phyloP scores from a whole-genome alignment of 306 rosid species.

The Pachyrhizus erosus region DNA sequence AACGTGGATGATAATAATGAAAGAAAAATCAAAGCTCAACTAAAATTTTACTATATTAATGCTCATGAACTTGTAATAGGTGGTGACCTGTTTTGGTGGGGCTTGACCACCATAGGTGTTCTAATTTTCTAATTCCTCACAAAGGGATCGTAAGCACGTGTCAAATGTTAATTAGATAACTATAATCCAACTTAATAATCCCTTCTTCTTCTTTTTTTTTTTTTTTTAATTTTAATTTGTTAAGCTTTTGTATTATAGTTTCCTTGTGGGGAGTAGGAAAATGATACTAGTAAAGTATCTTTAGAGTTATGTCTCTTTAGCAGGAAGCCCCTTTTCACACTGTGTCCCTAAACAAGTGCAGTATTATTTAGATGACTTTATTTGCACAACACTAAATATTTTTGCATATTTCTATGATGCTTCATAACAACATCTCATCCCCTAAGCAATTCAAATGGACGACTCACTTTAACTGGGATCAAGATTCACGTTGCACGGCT shows the following conservation, averaged over 20 bases:
- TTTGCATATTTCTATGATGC: not conserved
- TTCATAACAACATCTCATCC: not conserved
- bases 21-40: conserved; percentile 31
- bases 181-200: conserved; percentile 22
- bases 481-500: not conserved
- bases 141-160: conserved; percentile 32
- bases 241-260: conserved; percentile 53
- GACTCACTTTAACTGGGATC: not conserved
- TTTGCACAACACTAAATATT: not conserved
- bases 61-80: conserved; percentile 47
- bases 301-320: conserved; percentile 24
- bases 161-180: conserved; percentile 8
- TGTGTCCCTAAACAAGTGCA: conserved; percentile 24
- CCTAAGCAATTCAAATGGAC: not conserved
- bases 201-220: no score
- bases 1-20: not conserved
- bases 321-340: conserved; percentile 53
- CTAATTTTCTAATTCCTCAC: not conserved
- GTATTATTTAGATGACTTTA: not conserved
- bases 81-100: conserved; percentile 43
- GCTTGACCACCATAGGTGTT: conserved; percentile 20
- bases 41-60: conserved; percentile 35
- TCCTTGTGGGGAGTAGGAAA: conserved; percentile 74
- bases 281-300: conserved; percentile 36
- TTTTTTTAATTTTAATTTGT: conserved; percentile 3